These are phyloP conservation scores for Cyclanthera cordifolia DNA, from an alignment of 306 rosid species.

Conservation along the genomic window DNA sequence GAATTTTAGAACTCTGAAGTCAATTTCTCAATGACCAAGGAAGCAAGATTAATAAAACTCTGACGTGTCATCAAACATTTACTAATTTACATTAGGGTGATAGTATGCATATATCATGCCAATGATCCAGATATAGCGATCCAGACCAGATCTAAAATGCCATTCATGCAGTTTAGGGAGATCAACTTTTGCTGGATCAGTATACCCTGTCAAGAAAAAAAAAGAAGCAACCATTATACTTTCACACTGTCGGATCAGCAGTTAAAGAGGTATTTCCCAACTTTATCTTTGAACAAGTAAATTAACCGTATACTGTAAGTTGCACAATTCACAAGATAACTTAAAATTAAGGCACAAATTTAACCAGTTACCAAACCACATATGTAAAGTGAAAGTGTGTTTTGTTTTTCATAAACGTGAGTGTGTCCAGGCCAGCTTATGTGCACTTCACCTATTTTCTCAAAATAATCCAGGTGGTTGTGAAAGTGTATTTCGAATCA, in stretches of 20 bases:
- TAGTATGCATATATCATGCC: conserved; percentile 97
- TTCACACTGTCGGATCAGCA: conserved; percentile 12
- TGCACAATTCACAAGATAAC: background rate
- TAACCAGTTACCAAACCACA: background rate
- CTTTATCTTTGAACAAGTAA: background rate
- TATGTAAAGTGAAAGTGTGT: background rate
- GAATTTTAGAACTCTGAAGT: conserved; percentile 12
- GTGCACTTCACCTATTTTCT: too few species aligned
- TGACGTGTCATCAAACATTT: conserved; percentile 19
- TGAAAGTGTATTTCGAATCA: background rate
- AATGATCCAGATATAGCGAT: conserved; percentile 94
- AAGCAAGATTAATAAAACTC: conserved; percentile 16
- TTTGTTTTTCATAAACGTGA: too few species aligned
- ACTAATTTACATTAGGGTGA: conserved; percentile 72
- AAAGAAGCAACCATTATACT: conserved; percentile 17
- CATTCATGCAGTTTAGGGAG: conserved; percentile 83
- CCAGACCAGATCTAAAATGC: conserved; percentile 99
- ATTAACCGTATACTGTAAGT: background rate
- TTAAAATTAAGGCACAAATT: background rate
- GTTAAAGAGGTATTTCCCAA: background rate
- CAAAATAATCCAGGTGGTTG: background rate
- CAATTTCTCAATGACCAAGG: conserved; percentile 11
- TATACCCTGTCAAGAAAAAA: conserved; percentile 48
- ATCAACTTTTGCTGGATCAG: conserved; percentile 94
- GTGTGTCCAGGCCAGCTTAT: too few species aligned